Percentiles rank a stretch among this genome's conserved stretches.
These are phyloP conservation scores for Lactarius quietus DNA, from an alignment of 768 basidiomycete genomes.

Conservation along the genomic window DNA sequence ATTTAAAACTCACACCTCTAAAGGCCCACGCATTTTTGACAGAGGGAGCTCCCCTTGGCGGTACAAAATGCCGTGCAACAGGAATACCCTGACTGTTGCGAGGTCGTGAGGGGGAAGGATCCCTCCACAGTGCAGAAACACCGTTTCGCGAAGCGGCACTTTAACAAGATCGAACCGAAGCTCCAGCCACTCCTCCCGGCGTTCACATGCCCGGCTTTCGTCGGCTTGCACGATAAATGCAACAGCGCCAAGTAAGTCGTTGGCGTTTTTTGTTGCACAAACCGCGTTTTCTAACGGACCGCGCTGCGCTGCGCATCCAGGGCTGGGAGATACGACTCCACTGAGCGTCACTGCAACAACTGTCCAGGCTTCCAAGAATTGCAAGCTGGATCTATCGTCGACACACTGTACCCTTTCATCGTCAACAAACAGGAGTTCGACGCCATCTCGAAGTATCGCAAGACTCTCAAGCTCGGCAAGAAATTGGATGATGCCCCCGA, in stretches of 20 bases:
- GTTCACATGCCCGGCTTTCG: slow-evolving; percentile 2
- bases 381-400: fast-evolving
- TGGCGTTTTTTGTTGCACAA: too few relatives aligned
- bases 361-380: not conserved
- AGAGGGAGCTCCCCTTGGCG: not conserved
- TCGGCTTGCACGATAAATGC: not conserved
- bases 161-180: fast-evolving
- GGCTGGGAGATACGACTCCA: slow-evolving; percentile 14
- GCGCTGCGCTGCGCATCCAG: not conserved
- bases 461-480: not conserved
- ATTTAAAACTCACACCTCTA: not conserved
- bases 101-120: not conserved
- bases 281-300: not conserved
- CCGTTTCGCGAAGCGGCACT: not conserved
- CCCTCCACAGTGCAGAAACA: slow-evolving; percentile 5
- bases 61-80: not conserved
- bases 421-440: not conserved
- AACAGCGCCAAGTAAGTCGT: slow-evolving; percentile 2
- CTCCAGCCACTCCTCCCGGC: not conserved
- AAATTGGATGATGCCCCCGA: not conserved
- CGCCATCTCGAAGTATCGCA: not conserved
- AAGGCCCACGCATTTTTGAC: not conserved
- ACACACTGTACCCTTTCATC: not conserved
- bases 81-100: not conserved
- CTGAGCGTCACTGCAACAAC: not conserved